Evolutionary conservation across 2,329 filamentous ascomycete genomes (phyloP).

Genomic region (Pseudopyrenochaeta lycopersici): DNA sequence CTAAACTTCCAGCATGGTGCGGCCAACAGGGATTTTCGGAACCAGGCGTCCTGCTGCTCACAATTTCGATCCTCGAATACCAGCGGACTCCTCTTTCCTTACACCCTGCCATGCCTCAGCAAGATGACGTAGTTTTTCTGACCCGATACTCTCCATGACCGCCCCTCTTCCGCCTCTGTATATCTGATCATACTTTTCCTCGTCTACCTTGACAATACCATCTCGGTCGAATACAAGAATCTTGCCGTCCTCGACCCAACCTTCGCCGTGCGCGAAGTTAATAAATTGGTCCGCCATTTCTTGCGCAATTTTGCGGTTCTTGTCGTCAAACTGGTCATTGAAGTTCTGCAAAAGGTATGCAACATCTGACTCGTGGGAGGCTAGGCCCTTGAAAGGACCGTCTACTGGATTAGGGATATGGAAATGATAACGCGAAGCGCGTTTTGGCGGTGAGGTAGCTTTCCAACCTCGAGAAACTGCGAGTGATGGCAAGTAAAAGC

Average conservation of each 20-base stretch:
- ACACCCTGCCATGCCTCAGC: conserved; percentile 43
- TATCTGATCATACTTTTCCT: conserved; percentile 30
- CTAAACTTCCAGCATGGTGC: no score
- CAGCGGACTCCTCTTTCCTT: conserved; percentile 22
- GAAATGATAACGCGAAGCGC: conserved; percentile 36
- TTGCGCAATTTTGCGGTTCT: conserved; percentile 13
- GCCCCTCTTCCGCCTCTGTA: conserved; percentile 31
- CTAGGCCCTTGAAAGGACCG: conserved; percentile 26
- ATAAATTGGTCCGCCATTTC: conserved; percentile 37
- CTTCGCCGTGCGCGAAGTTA: conserved; percentile 31
- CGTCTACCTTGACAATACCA: conserved; percentile 18
- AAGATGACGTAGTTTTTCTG: conserved; percentile 31
- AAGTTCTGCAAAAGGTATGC: conserved; percentile 40
- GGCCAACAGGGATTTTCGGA: no score
- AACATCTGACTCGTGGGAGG: conserved; percentile 44
- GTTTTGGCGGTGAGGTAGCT: conserved; percentile 5
- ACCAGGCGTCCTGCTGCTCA: background rate
- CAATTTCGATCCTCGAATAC: conserved; percentile 3
- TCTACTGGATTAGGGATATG: conserved; percentile 38
- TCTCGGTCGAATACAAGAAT: conserved; percentile 29
- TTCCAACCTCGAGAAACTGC: conserved; percentile 47
- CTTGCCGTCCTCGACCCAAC: conserved; percentile 28
- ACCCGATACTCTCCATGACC: conserved; percentile 29
- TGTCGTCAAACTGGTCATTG: conserved; percentile 21
- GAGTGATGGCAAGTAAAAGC: conserved; percentile 55